phyloP scores from a whole-genome alignment of 208 protist genomes.

The Acanthamoeba triangularis region DNA sequence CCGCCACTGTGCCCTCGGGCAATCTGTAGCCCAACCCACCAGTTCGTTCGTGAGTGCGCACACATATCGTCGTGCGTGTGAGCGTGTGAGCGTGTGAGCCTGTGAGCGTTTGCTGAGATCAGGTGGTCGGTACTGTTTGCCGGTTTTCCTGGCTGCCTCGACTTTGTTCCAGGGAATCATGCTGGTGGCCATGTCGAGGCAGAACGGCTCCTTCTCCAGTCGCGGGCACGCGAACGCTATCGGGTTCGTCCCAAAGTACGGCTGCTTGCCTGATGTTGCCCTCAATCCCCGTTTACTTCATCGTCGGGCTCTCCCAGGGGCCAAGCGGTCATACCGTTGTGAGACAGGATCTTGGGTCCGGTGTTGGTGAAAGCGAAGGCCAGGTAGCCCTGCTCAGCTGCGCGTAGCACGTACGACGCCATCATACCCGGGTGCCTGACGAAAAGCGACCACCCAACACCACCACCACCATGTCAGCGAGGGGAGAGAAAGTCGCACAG shows the following conservation, averaged over 20 bases:
- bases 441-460: background rate
- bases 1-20: slow-evolving; percentile 15
- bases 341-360: slow-evolving; percentile 14
- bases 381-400: slow-evolving; percentile 15
- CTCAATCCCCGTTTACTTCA: no score
- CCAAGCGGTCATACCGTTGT: no score
- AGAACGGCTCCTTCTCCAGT: background rate
- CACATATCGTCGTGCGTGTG: background rate
- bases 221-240: slow-evolving; percentile 44
- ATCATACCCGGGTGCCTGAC: slow-evolving; percentile 31
- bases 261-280: slow-evolving; percentile 3
- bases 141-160: slow-evolving; percentile 34
- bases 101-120: background rate
- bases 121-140: background rate
- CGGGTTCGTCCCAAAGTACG: slow-evolving; percentile 51
- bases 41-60: no score
- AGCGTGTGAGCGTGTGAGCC: no score
- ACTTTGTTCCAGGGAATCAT: slow-evolving; percentile 61
- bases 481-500: background rate
- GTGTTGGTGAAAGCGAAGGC: slow-evolving; percentile 63
- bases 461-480: background rate
- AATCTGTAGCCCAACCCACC: background rate
- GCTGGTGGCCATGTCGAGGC: slow-evolving; percentile 51
- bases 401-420: slow-evolving; percentile 35
- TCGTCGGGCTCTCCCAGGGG: no score